phyloP scores from a whole-genome alignment of 768 basidiomycete species.

The Mrakia frigida region DNA sequence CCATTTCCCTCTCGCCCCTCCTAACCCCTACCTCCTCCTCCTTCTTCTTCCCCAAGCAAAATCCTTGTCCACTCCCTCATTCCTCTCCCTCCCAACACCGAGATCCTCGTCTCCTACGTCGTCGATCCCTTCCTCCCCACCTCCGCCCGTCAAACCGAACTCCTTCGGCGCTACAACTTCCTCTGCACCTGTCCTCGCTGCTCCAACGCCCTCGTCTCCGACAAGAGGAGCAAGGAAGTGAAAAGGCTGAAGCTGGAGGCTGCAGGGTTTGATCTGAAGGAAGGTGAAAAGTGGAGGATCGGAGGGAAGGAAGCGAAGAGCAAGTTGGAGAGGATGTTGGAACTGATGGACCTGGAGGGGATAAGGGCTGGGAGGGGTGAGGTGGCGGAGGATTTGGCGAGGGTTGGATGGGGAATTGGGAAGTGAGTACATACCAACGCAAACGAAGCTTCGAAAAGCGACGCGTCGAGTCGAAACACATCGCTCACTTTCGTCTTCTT shows the following conservation, averaged over 20 bases:
- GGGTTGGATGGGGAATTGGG: background rate
- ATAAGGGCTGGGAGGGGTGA: background rate
- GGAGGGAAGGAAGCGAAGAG: background rate
- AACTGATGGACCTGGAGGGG: conserved; percentile 1
- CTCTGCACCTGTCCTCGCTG: background rate
- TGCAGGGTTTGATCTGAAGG: no score
- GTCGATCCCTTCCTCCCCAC: background rate
- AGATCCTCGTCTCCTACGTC: conserved; percentile 2
- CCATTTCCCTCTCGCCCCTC: background rate
- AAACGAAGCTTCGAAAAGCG: background rate
- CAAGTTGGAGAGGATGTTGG: background rate
- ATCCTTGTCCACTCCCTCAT: background rate
- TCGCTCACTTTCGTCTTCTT: background rate
- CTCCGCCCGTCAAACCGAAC: background rate
- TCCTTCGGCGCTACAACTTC: background rate
- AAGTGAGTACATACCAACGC: background rate
- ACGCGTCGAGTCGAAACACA: background rate
- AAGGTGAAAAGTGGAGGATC: background rate
- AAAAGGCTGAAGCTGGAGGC: background rate
- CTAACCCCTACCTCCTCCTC: background rate
- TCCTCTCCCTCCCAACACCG: background rate
- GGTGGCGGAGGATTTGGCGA: background rate
- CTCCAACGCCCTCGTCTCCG: background rate
- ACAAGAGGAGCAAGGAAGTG: background rate
- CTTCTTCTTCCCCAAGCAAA: background rate